These are phyloP conservation scores for Solanum microdontum DNA, from an alignment of 257 asterid genomes.

Conservation along the genomic window DNA sequence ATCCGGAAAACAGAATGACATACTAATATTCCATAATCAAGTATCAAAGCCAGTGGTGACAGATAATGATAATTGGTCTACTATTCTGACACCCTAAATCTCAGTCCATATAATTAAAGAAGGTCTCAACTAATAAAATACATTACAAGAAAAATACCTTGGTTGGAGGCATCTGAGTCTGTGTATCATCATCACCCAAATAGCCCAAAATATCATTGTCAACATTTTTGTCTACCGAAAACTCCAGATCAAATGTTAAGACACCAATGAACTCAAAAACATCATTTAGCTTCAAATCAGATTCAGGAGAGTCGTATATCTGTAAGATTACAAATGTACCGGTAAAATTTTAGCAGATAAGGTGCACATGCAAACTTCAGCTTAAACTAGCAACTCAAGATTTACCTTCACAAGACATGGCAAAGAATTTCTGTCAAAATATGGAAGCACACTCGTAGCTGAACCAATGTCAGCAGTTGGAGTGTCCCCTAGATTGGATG, in stretches of 20 bases:
- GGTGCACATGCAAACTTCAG: background rate
- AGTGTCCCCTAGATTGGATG: conserved; percentile 22
- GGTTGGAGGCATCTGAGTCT: conserved; percentile 39
- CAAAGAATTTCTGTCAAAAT: conserved; percentile 27
- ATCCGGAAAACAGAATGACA: background rate
- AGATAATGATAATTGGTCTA: background rate
- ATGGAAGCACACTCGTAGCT: conserved; percentile 20
- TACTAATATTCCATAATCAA: background rate
- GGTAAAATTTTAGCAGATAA: background rate
- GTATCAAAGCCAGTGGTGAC: background rate
- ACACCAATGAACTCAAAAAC: conserved; percentile 85
- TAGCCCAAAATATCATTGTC: conserved; percentile 24
- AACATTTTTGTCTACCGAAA: conserved; percentile 25
- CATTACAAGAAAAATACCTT: conserved; percentile 33
- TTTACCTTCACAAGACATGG: conserved; percentile 81
- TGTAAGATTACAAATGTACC: conserved; percentile 21
- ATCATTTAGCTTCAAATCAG: conserved; percentile 74
- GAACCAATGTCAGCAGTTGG: conserved; percentile 24
- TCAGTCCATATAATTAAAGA: background rate
- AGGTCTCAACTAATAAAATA: background rate
- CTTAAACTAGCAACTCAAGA: background rate
- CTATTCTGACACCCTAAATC: background rate
- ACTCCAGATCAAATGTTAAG: conserved; percentile 58
- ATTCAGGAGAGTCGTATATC: conserved; percentile 71
- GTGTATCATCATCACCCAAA: conserved; percentile 39